Evolutionary conservation across 2,329 filamentous ascomycete genomes (phyloP).

Genomic region (Cadophora luteo-olivacea): DNA sequence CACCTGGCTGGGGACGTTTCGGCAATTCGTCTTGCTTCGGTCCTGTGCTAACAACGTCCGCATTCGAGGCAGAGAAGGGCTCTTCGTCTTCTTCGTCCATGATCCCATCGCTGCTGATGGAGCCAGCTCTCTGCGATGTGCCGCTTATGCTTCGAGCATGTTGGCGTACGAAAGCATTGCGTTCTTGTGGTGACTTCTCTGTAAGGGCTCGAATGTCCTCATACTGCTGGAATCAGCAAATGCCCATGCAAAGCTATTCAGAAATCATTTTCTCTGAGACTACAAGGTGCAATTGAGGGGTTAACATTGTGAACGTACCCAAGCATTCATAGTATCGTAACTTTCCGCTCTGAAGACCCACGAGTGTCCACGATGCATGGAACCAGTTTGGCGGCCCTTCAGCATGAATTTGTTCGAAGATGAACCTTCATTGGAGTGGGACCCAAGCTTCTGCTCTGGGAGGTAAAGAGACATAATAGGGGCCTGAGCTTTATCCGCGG

Average conservation of each 20-base stretch:
- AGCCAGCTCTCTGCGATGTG: slow-evolving; percentile 62
- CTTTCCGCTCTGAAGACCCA: slow-evolving; percentile 76
- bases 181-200: slow-evolving; percentile 86
- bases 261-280: background rate
- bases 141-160: slow-evolving; percentile 82
- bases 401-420: slow-evolving; percentile 97
- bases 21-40: slow-evolving; percentile 58
- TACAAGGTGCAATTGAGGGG: background rate
- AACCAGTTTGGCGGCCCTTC: slow-evolving; percentile 91
- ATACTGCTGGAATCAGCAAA: slow-evolving; percentile 56
- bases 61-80: slow-evolving; percentile 62
- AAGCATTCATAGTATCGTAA: slow-evolving; percentile 95
- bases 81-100: slow-evolving; percentile 77
- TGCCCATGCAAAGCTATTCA: background rate
- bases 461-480: slow-evolving; percentile 97
- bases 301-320: slow-evolving; percentile 49
- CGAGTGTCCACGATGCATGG: slow-evolving; percentile 83
- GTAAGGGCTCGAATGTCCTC: slow-evolving; percentile 90
- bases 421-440: slow-evolving; percentile 81
- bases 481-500: slow-evolving; percentile 88
- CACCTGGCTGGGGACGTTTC: slow-evolving; percentile 86
- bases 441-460: slow-evolving; percentile 93
- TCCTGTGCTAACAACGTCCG: slow-evolving; percentile 58
- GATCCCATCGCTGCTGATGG: slow-evolving; percentile 76
- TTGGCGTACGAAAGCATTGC: slow-evolving; percentile 83